Percentiles rank a stretch among this genome's conserved stretches.
Evolutionary conservation across 495 filamentous ascomycete genomes (phyloP).

Genomic region (Astrothelium macrocarpum): DNA sequence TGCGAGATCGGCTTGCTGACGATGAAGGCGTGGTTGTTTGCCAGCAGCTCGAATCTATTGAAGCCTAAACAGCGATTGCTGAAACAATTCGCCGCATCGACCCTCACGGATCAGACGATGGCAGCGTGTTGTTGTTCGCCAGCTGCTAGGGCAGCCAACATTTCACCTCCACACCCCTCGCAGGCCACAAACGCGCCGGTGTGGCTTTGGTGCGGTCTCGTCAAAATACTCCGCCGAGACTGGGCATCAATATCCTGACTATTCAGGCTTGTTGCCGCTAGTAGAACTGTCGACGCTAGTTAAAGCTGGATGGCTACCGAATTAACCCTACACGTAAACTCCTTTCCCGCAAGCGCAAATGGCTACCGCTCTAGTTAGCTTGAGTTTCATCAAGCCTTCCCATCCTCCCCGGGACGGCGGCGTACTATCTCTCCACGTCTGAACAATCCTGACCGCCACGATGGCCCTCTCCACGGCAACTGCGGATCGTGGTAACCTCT

Average conservation of each 20-base stretch:
- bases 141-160: not conserved
- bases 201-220: not conserved
- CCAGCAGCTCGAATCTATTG: not conserved
- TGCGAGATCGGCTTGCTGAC: not conserved
- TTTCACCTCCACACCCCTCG: not conserved
- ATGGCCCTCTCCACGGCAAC: not conserved
- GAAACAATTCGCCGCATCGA: not conserved
- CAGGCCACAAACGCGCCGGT: not conserved
- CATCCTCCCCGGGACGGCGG: not conserved
- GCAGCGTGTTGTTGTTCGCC: slow-evolving; percentile 1
- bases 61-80: not conserved
- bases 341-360: not conserved
- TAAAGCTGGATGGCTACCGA: not conserved
- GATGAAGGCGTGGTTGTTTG: not conserved
- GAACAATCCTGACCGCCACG: not conserved
- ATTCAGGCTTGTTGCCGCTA: not conserved
- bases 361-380: not conserved
- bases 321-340: not conserved
- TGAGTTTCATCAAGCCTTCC: slow-evolving; percentile 6
- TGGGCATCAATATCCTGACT: not conserved
- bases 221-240: not conserved
- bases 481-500: not conserved
- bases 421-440: not conserved
- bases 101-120: not conserved
- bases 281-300: not conserved